Evolutionary conservation across 192 early-diverging fungal species (phyloP).

Genomic region (Coemansia sp.): DNA sequence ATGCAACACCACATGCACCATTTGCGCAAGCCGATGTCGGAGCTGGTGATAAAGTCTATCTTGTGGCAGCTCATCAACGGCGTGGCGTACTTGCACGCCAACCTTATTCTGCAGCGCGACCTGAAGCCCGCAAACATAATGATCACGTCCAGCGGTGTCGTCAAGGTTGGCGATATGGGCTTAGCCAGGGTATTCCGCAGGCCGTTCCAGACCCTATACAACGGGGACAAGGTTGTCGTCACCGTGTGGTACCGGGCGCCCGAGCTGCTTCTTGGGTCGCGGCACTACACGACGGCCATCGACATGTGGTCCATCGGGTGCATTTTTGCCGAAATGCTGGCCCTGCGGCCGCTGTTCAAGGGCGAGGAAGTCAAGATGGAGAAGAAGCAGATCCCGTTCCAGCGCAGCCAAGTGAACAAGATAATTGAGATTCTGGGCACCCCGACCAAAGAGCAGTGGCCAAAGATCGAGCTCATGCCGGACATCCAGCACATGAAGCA

Average conservation of each 20-base stretch:
- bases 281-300: conserved; percentile 86
- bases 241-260: conserved; percentile 98
- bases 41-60: conserved; percentile 83
- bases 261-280: conserved; percentile 82
- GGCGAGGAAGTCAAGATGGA: conserved; percentile 88
- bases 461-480: conserved; percentile 69
- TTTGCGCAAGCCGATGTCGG: conserved; percentile 76
- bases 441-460: conserved; percentile 82
- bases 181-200: conserved; percentile 78
- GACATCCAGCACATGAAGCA: conserved; percentile 63
- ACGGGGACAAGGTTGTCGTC: conserved; percentile 84
- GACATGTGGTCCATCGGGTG: conserved; percentile 83
- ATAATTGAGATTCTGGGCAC: conserved; percentile 87
- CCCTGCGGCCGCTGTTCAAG: conserved; percentile 80
- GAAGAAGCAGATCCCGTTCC: conserved; percentile 80
- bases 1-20: conserved; percentile 85
- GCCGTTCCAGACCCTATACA: conserved; percentile 77
- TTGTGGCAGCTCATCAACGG: conserved; percentile 89
- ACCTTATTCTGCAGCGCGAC: conserved; percentile 86
- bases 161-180: conserved; percentile 95
- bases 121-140: conserved; percentile 95
- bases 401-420: conserved; percentile 80
- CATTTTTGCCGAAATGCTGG: conserved; percentile 91
- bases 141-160: conserved; percentile 80
- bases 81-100: conserved; percentile 81